Evolutionary conservation across 75 land plant genomes (phyloP).

Genomic region (Sequoia sempervirens): DNA sequence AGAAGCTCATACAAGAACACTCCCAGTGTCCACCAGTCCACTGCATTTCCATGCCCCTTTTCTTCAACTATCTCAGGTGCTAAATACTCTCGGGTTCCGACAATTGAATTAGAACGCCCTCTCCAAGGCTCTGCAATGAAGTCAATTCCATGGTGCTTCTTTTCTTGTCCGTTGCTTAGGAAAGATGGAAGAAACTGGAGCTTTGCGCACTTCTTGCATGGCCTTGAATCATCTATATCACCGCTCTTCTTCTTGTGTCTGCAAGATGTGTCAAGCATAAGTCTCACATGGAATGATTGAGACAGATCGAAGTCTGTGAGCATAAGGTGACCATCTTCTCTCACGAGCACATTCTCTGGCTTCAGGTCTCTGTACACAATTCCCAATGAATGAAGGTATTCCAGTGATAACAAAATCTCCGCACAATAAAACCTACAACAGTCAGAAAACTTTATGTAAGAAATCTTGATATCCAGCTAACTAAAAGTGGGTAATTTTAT

Average conservation of each 20-base stretch:
- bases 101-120: constrained; percentile 58
- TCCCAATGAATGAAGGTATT: constrained; percentile 65
- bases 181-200: background rate
- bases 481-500: background rate
- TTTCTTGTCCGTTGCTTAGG: background rate
- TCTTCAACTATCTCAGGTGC: constrained; percentile 71
- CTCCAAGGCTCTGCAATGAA: constrained; percentile 59
- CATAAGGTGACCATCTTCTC: constrained; percentile 78
- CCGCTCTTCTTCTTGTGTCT: background rate
- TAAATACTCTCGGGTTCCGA: constrained; percentile 83
- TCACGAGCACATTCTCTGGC: constrained; percentile 68
- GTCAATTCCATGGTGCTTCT: constrained; percentile 1
- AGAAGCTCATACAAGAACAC: constrained; percentile 70
- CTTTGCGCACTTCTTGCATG: constrained; percentile 17
- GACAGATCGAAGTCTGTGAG: constrained; percentile 77
- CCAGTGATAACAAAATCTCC: constrained; percentile 65
- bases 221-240: background rate
- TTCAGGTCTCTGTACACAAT: constrained; percentile 75
- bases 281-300: constrained; percentile 44
- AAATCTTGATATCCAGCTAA: background rate
- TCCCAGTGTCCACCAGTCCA: constrained; percentile 93
- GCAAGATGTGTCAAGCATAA: constrained; percentile 13
- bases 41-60: constrained; percentile 66
- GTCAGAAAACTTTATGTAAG: background rate
- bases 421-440: constrained; percentile 51